phyloP scores from a whole-genome alignment of 108 stramenopile species.

The Poteriospumella lacustris region DNA sequence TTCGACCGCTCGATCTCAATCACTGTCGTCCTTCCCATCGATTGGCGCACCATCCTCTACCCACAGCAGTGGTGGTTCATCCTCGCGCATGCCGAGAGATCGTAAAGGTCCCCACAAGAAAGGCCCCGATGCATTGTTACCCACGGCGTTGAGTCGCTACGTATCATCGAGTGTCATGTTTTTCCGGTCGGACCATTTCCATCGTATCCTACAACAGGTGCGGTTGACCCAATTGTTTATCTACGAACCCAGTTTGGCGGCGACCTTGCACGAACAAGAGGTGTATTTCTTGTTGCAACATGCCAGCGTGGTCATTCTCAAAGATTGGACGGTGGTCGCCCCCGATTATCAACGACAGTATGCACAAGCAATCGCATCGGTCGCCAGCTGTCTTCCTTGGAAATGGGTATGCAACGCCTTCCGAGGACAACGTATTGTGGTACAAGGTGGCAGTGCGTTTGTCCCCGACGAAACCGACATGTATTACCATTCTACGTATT shows the following conservation, averaged over 20 bases:
- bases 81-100: no score
- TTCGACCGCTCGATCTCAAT: no score
- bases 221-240: background rate
- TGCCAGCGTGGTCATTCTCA: background rate
- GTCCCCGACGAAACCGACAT: background rate
- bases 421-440: background rate
- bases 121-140: no score
- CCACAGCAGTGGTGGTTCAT: no score
- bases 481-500: no score
- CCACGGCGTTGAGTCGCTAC: no score
- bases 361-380: no score
- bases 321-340: background rate
- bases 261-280: background rate
- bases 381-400: no score
- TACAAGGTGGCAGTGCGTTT: background rate
- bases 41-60: no score
- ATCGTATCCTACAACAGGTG: background rate
- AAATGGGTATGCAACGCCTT: background rate
- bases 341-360: no score
- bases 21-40: no score
- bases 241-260: background rate
- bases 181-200: background rate
- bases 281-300: background rate
- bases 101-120: no score
- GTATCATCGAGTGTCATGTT: background rate